Evolutionary conservation across 2,329 filamentous ascomycete species (phyloP).

Genomic region (Myotisia sp.): DNA sequence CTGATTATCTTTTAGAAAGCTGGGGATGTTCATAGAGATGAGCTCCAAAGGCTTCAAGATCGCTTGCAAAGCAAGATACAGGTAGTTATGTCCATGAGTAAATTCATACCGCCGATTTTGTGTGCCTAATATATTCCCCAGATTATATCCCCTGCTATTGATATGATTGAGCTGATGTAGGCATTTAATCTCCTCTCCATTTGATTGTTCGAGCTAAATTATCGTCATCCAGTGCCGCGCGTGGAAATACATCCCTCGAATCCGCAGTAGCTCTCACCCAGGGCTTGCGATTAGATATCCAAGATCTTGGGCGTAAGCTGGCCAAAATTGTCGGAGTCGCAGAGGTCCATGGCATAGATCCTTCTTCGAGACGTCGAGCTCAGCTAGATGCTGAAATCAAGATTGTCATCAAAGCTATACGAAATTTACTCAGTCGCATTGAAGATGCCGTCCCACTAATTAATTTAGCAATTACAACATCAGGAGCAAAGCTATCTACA

Average conservation of each 20-base stretch:
- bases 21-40: conserved; percentile 54
- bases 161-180: conserved; percentile 81
- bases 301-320: conserved; percentile 60
- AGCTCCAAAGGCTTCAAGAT: conserved; percentile 57
- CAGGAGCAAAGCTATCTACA: conserved; percentile 72
- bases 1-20: conserved; percentile 46
- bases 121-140: conserved; percentile 22
- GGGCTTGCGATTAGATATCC: conserved; percentile 68
- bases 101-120: too few species aligned
- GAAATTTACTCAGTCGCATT: conserved; percentile 58
- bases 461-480: conserved; percentile 86
- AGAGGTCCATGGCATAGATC: conserved; percentile 22
- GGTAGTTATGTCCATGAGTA: conserved; percentile 41
- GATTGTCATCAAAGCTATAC: conserved; percentile 60
- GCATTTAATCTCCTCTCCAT: conserved; percentile 14
- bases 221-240: conserved; percentile 40
- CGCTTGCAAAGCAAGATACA: conserved; percentile 75
- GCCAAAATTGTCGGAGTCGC: conserved; percentile 53
- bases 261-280: conserved; percentile 74
- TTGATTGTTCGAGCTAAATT: conserved; percentile 9
- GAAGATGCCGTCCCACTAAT: conserved; percentile 85
- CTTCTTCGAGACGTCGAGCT: conserved; percentile 33
- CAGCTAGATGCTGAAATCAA: conserved; percentile 51
- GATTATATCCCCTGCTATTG: conserved; percentile 81
- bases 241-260: conserved; percentile 68